Evolutionary conservation across 2,329 filamentous ascomycete species (phyloP).

Genomic region (Corinectria fuckeliana): DNA sequence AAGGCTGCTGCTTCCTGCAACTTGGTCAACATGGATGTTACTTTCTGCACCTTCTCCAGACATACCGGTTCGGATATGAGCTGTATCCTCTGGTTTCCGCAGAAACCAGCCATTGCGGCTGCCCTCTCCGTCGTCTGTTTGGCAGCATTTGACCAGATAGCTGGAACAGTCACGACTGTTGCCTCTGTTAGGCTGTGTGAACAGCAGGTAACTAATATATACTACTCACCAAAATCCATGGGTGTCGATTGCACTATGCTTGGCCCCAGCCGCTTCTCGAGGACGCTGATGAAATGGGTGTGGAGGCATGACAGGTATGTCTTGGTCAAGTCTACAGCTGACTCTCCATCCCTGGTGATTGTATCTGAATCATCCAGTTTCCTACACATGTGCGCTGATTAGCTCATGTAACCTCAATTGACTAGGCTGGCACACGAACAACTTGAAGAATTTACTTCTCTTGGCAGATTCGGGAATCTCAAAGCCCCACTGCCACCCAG

Average conservation of each 20-base stretch:
- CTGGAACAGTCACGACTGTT: slow-evolving; percentile 64
- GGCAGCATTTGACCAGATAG: slow-evolving; percentile 63
- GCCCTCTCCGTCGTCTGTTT: slow-evolving; percentile 56
- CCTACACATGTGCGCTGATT: slow-evolving; percentile 30
- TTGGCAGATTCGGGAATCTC: slow-evolving; percentile 51
- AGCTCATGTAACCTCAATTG: slow-evolving; percentile 11
- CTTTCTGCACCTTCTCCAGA: neutral
- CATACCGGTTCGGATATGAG: slow-evolving; percentile 57
- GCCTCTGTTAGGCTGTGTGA: no score
- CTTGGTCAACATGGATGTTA: slow-evolving; percentile 20
- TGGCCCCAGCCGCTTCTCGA: slow-evolving; percentile 51
- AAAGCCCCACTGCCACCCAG: slow-evolving; percentile 57
- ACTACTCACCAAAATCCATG: slow-evolving; percentile 60
- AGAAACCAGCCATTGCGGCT: slow-evolving; percentile 48
- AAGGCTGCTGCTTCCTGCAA: slow-evolving; percentile 57
- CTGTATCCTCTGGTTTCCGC: slow-evolving; percentile 50
- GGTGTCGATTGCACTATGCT: slow-evolving; percentile 51
- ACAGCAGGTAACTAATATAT: no score
- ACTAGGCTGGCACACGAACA: slow-evolving; percentile 44
- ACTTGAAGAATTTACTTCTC: slow-evolving; percentile 54
- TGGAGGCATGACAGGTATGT: slow-evolving; percentile 56
- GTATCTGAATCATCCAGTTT: slow-evolving; percentile 45
- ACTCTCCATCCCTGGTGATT: slow-evolving; percentile 42
- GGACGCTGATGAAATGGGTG: slow-evolving; percentile 53
- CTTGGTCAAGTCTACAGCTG: slow-evolving; percentile 45